These are phyloP conservation scores for Tuctoria greenei DNA, from an alignment of 176 grass and related monocot species.

Conservation along the genomic window DNA sequence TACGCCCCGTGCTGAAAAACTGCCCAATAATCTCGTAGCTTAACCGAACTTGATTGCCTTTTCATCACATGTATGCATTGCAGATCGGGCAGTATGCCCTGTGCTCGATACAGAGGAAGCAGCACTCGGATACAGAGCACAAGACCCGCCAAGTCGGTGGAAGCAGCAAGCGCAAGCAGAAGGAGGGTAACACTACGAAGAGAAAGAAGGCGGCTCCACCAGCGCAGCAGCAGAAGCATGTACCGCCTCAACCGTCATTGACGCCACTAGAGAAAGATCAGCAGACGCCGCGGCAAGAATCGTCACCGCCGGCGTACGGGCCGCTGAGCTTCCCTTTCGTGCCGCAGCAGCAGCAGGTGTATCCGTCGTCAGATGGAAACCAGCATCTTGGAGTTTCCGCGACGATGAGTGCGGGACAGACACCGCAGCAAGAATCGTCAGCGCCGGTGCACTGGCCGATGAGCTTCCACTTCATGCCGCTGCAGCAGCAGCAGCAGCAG, in stretches of 20 bases:
- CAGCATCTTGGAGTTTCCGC: not conserved
- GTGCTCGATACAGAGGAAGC: slow-evolving; percentile 33
- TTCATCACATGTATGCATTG: not conserved
- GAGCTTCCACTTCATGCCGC: no score
- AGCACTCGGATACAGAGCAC: not conserved
- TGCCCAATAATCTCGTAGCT: no score
- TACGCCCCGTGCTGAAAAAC: no score
- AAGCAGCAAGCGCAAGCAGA: not conserved
- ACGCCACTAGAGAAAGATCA: not conserved
- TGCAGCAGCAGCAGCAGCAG: no score
- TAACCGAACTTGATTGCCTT: not conserved
- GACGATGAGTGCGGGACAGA: not conserved
- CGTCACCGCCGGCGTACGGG: not conserved
- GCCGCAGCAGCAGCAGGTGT: not conserved
- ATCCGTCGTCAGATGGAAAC: not conserved
- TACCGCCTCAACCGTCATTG: not conserved
- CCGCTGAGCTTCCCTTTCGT: no score
- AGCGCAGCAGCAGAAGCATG: not conserved
- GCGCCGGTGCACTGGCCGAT: not conserved
- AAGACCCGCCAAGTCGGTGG: no score
- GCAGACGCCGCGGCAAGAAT: not conserved
- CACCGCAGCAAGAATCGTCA: not conserved
- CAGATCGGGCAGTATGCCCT: slow-evolving; percentile 29
- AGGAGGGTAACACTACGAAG: not conserved
- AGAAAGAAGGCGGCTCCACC: not conserved